Evolutionary conservation across 2,329 filamentous ascomycete genomes (phyloP), one percentile per base, ranked within the genome.

Genomic region (Botrytis aclada): DNA sequence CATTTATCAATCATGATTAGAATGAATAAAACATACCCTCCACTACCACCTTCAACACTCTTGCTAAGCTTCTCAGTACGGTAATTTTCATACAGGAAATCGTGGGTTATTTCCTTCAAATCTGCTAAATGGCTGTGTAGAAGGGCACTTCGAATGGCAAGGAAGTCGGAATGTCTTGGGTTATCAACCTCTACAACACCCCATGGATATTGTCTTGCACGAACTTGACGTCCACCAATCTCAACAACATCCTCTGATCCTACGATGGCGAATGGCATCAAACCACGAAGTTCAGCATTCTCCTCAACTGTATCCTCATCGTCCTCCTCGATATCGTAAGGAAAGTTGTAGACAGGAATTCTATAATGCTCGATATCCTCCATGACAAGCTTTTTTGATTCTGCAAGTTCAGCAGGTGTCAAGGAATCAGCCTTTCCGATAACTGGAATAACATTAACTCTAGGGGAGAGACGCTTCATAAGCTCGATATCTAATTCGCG

Each of bases 21-120:
- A 60, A 70, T 29, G 69, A 25, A 43, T 14, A 64, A 75, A 74
- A 94, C 94, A 79, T 93, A 97, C 94, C 90, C 90, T 89, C 90
- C 89, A 84, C 90, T 88, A 85, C 93, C 93, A 83, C 93, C 93
- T 82, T 98, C 95, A 79, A 99, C 96, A 83, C 94, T 98, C 93
- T 98, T 99, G 87, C 93, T 97, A 80, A 99, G 93, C 88, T 98
- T 98, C 93, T 99, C 96, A 81, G 96, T 99, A 94, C 96, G 94
- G 89, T 99, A 99, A 86, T 99, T 99, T 84, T 99, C 96, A 86
- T 99, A 99, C 77, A 99, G 87, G 91, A 99, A 99, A 84, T 99
- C 96, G 84, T 99, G 96, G 70, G 96, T 99, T 82, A 99, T 99
- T 84, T 99, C 96, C 90, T 99, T 99, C 81, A 99, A 86, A 83